A percentile compares a stretch with the other conserved stretches of the same genome.
phyloP scores from a whole-genome alignment of 192 early-diverging fungal genomes.

The Funneliformis geosporum region DNA sequence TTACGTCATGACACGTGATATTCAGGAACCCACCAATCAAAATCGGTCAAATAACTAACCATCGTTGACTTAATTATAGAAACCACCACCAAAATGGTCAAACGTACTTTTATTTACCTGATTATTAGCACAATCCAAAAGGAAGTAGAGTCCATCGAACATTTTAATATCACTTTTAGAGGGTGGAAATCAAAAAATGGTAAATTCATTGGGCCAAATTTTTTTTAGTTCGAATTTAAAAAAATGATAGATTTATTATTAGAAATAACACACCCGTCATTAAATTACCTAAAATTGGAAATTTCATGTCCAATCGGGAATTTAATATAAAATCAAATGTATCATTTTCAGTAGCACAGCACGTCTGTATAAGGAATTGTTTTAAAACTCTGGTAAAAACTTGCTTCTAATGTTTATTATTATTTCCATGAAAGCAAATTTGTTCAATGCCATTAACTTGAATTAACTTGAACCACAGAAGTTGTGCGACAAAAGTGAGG shows the following conservation, averaged over 20 bases:
- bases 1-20: too few species aligned
- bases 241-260: not conserved
- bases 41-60: too few species aligned
- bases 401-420: not conserved
- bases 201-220: not conserved
- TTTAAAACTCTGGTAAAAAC: not conserved
- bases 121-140: too few species aligned
- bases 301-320: not conserved
- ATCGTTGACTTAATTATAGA: too few species aligned
- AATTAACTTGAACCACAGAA: not conserved
- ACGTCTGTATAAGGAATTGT: too few species aligned
- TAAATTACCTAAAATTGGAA: not conserved
- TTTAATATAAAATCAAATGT: not conserved
- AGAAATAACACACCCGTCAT: not conserved
- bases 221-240: too few species aligned
- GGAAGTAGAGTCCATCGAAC: too few species aligned
- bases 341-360: not conserved
- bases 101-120: too few species aligned
- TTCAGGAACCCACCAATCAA: too few species aligned
- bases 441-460: not conserved
- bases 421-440: not conserved
- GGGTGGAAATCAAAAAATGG: not conserved
- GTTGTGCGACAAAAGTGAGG: not conserved
- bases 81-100: too few species aligned
- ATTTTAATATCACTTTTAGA: too few species aligned